Evolutionary conservation across 1,284 basidiomycete genomes (phyloP).

Genomic region (Naganishia albida): DNA sequence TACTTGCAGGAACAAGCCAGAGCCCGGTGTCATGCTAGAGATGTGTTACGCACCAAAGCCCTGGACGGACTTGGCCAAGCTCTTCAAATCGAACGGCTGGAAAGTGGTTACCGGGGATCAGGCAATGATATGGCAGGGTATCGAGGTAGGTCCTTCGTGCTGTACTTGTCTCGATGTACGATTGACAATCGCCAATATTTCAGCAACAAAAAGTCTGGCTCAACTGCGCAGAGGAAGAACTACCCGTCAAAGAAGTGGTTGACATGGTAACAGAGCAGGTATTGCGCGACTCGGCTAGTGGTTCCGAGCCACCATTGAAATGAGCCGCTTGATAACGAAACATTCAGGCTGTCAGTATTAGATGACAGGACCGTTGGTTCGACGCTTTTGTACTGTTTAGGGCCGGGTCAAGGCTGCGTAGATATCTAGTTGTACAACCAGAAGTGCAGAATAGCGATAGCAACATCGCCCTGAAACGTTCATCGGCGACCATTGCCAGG

Average conservation of each 20-base stretch:
- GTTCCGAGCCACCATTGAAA: conserved; percentile 20
- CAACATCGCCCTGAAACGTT: too few relatives aligned
- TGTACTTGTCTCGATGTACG: too few relatives aligned
- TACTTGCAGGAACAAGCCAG: conserved; percentile 14
- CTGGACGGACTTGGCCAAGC: conserved; percentile 24
- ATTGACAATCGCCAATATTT: not conserved
- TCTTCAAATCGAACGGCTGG: conserved; percentile 22
- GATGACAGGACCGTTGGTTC: too few relatives aligned
- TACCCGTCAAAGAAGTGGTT: conserved; percentile 20
- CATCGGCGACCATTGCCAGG: too few relatives aligned
- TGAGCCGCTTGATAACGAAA: not conserved
- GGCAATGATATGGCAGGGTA: conserved; percentile 27
- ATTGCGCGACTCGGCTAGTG: conserved; percentile 14
- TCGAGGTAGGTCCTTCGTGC: conserved; percentile 7
- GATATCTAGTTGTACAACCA: too few relatives aligned
- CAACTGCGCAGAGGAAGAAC: conserved; percentile 25
- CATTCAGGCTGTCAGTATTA: not conserved
- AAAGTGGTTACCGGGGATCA: conserved; percentile 26
- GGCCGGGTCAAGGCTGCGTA: too few relatives aligned
- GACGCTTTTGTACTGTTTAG: not conserved
- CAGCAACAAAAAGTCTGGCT: conserved; percentile 29
- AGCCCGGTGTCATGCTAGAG: conserved; percentile 23
- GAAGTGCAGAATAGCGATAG: too few relatives aligned
- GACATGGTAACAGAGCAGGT: conserved; percentile 17
- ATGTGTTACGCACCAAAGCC: conserved; percentile 26